phyloP scores from a whole-genome alignment of 352 stramenopile genomes.

The Pythium biforme region DNA sequence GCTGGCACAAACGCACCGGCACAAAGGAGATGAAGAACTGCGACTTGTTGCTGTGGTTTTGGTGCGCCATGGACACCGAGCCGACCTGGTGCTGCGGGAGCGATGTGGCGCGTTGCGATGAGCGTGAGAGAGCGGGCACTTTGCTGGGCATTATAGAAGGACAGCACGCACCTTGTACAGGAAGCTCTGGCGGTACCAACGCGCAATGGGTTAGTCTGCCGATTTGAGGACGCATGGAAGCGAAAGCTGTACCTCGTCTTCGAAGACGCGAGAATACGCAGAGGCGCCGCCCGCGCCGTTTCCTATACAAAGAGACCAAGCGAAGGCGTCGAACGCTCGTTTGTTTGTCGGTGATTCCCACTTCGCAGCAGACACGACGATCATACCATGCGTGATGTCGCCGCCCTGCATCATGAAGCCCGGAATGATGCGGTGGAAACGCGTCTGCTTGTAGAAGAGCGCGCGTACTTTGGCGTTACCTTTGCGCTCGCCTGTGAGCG shows the following conservation, averaged over 20 bases:
- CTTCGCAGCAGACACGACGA: too few relatives aligned
- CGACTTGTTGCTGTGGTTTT: slow-evolving; percentile 94
- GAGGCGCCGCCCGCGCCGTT: slow-evolving; percentile 93
- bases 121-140: neutral
- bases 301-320: slow-evolving; percentile 37
- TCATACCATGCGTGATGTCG: slow-evolving; percentile 90
- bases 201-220: neutral
- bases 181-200: slow-evolving; percentile 69
- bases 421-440: slow-evolving; percentile 98
- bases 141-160: too few relatives aligned
- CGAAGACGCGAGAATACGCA: slow-evolving; percentile 94
- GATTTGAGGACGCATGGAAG: neutral
- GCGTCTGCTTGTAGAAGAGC: slow-evolving; percentile 93
- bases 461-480: slow-evolving; percentile 45
- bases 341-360: too few relatives aligned
- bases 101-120: neutral
- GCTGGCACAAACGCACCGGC: too few relatives aligned
- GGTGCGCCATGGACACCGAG: slow-evolving; percentile 98
- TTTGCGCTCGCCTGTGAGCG: slow-evolving; percentile 48
- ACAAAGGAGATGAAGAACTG: slow-evolving; percentile 99
- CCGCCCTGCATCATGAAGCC: slow-evolving; percentile 98
- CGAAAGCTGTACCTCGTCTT: slow-evolving; percentile 86
- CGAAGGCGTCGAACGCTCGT: neutral
- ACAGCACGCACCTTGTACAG: slow-evolving; percentile 56
- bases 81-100: slow-evolving; percentile 77